Conservation (phyloP, 371 early-diverging fungal species). For the Mortierella sp. region DNA sequence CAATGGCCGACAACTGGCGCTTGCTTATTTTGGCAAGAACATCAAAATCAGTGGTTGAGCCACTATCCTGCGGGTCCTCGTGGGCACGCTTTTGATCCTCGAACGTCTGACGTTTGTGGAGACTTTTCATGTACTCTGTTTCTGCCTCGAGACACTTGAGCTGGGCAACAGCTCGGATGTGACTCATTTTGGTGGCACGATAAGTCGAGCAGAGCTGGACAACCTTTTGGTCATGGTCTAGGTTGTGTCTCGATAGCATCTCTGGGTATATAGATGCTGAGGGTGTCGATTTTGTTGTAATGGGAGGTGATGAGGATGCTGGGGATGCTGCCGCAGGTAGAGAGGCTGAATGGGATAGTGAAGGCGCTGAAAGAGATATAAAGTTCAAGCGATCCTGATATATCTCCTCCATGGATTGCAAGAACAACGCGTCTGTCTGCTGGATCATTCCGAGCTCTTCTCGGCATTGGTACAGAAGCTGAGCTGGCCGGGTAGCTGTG, state of each 20-base stretch:
- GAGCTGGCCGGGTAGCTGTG: no score
- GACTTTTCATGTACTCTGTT: constrained; percentile 25
- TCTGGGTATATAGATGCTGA: constrained; percentile 1
- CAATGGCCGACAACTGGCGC: constrained; percentile 16
- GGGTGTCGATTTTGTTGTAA: background rate
- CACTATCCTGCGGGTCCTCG: background rate
- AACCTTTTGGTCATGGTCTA: constrained; percentile 31
- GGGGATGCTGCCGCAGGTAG: background rate
- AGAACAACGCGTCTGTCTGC: constrained; percentile 15
- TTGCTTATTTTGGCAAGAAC: constrained; percentile 20
- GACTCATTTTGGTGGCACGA: constrained; percentile 47
- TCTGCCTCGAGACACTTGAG: constrained; percentile 40
- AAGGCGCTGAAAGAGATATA: background rate
- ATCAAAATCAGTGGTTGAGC: constrained; percentile 17
- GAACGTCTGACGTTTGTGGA: constrained; percentile 12
- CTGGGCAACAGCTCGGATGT: constrained; percentile 42
- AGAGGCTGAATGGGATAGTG: background rate
- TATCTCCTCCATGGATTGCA: constrained; percentile 2
- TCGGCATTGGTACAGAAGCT: constrained; percentile 29
- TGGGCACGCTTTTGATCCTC: background rate
- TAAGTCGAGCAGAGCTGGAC: constrained; percentile 41
- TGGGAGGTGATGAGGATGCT: background rate
- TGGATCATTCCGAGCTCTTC: constrained; percentile 22
- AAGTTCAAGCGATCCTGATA: constrained; percentile 9
- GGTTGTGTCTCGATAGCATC: constrained; percentile 21